Base-by-base conservation (phyloP, 768 basidiomycete species). In the Roridomyces roridus region DNA sequence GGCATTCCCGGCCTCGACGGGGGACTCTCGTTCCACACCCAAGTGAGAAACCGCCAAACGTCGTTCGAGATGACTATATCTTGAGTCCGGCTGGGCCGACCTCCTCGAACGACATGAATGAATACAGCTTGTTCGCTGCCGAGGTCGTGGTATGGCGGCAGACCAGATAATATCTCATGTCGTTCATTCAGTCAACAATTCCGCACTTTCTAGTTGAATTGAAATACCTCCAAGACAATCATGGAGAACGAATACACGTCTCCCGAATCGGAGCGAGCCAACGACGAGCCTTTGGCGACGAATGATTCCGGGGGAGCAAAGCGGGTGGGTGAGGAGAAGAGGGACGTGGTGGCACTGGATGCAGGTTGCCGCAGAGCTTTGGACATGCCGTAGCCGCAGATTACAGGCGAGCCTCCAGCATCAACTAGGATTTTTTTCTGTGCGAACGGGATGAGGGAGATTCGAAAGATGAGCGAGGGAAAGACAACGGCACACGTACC, bases 201-300 rank as follows among this genome's bases (percentile, higher is more conserved):
- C n/a, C n/a, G n/a, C n/a, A n/a, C n/a, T n/a, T n/a, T n/a, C n/a
- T n/a, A n/a, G n/a, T n/a, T n/a, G n/a, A n/a, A n/a, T 12, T 8
- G 4, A 35, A n/a, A 17, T 17, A 55, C 61, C 44, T 63, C 61
- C 10, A 63, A 57, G 4, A 34, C 36, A n/a, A 59, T 40, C 61
- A 63, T 63, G 15, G 51, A 40, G 36, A 63, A 54, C 2, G 61
- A 14, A 36, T 63, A 63, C 23, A 63, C 52, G 43, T 63, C 61
- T 4, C 46, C 44, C 2, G 50, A 23, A 24, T 10, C 12, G 11
- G 47, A 57, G 11, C 46, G 24, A 17, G 25, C 23, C 17, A 39
- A 42, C 3, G 44, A 31, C 18, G 10, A 31, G 3, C 11, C 37
- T 28, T 49, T 26, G 14, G 8, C 55, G 17, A 54, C 49, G 28